Evolutionary conservation across 108 stramenopile species (phyloP).

Genomic region (Skeletonema potamos): DNA sequence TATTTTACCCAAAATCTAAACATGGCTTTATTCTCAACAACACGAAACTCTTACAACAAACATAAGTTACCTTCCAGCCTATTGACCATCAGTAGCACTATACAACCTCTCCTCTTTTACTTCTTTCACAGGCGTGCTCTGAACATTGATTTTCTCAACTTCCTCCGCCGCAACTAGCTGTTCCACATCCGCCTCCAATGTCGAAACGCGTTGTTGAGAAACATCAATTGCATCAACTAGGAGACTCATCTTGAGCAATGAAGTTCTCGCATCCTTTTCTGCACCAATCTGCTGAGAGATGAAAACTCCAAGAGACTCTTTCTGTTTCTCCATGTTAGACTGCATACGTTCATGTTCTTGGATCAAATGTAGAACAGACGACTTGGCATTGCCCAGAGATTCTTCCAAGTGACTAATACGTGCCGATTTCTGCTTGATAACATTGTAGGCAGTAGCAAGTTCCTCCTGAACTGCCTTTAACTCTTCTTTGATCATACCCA

Average conservation of each 20-base stretch:
- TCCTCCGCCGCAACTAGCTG: neutral
- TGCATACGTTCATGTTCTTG: conserved; percentile 17
- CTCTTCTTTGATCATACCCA: neutral
- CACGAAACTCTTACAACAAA: neutral
- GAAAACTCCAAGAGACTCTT: conserved; percentile 7
- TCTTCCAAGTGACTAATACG: conserved; percentile 9
- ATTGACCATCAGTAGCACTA: neutral
- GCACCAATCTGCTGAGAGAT: neutral
- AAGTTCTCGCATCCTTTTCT: neutral
- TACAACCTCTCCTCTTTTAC: neutral
- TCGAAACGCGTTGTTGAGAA: too few species aligned
- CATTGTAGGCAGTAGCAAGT: neutral
- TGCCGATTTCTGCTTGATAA: neutral
- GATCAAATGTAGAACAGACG: conserved; percentile 8
- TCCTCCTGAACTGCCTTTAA: neutral
- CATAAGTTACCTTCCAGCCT: neutral
- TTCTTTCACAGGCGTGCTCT: neutral
- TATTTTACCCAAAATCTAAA: neutral
- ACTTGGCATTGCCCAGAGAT: conserved; percentile 4
- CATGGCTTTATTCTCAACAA: neutral
- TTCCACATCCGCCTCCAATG: too few species aligned
- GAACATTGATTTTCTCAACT: neutral
- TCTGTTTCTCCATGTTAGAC: conserved; percentile 10
- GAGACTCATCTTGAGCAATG: neutral
- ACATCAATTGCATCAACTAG: neutral